A percentile compares a stretch with the other conserved stretches of the same genome.
These are phyloP conservation scores for Eremochloa ophiuroides DNA, from an alignment of 176 grass and related monocot genomes.

Conservation along the genomic window DNA sequence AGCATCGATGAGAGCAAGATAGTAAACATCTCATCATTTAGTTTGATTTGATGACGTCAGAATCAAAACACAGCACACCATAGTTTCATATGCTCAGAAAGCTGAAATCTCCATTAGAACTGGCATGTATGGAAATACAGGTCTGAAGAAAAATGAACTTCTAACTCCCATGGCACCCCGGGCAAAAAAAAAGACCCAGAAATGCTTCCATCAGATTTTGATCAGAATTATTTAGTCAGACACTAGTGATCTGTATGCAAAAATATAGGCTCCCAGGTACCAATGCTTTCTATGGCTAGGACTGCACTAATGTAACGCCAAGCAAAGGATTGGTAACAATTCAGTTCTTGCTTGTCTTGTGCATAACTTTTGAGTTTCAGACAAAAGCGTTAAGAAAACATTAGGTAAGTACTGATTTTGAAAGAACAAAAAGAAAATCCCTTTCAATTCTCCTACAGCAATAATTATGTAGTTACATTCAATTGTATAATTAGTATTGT, in stretches of 20 bases:
- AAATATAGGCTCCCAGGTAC: slow-evolving; percentile 7
- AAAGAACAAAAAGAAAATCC: background rate
- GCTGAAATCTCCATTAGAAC: background rate
- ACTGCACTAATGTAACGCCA: slow-evolving; percentile 6
- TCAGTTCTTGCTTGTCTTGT: slow-evolving; percentile 21
- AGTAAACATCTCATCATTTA: slow-evolving; percentile 24
- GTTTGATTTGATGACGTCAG: slow-evolving; percentile 24
- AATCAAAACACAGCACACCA: background rate
- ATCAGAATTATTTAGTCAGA: background rate
- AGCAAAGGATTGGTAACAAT: slow-evolving; percentile 3
- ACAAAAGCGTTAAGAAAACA: background rate
- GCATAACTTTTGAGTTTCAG: slow-evolving; percentile 17
- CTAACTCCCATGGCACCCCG: background rate
- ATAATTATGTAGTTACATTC: slow-evolving; percentile 4
- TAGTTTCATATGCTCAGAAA: slow-evolving; percentile 5
- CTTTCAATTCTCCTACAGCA: slow-evolving; percentile 10
- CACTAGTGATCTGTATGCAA: slow-evolving; percentile 14
- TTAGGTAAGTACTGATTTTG: background rate
- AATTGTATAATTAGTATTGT: background rate
- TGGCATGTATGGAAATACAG: background rate
- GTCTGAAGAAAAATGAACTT: background rate
- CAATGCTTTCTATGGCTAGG: slow-evolving; percentile 26
- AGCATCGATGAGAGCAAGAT: slow-evolving; percentile 36
- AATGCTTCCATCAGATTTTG: slow-evolving; percentile 18
- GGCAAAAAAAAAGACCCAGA: background rate